These are phyloP conservation scores for Beauveria bassiana DNA, from an alignment of 2,329 filamentous ascomycete genomes.

Conservation along the genomic window DNA sequence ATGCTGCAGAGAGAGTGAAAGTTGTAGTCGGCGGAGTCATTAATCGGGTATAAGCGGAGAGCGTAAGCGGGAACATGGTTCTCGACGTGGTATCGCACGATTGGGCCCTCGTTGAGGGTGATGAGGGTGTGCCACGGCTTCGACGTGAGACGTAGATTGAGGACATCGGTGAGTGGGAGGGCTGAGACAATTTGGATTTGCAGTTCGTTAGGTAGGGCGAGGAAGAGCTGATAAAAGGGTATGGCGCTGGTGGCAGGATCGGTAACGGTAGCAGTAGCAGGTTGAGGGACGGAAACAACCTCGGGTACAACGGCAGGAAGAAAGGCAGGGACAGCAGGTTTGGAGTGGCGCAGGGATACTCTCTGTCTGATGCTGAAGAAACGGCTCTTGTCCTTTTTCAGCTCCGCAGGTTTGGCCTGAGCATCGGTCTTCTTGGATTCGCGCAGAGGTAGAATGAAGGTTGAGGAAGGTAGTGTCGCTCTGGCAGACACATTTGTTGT, in stretches of 20 bases:
- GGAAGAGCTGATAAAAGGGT: constrained; percentile 50
- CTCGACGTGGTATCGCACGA: constrained; percentile 53
- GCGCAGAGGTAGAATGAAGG: constrained; percentile 43
- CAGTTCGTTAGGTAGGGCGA: constrained; percentile 51
- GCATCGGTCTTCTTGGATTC: constrained; percentile 28
- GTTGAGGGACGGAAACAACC: background rate
- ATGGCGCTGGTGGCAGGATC: constrained; percentile 22
- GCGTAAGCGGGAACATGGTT: constrained; percentile 54
- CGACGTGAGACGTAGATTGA: constrained; percentile 51
- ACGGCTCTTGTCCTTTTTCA: constrained; percentile 32
- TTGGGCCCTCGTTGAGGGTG: constrained; percentile 51
- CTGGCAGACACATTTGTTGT: constrained; percentile 17
- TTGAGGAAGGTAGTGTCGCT: constrained; percentile 26
- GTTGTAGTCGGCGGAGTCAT: constrained; percentile 39
- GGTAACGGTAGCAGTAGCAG: background rate
- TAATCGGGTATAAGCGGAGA: constrained; percentile 48
- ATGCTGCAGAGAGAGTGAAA: constrained; percentile 56
- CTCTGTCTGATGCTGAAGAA: constrained; percentile 36
- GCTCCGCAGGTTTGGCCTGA: constrained; percentile 25
- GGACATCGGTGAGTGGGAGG: constrained; percentile 51
- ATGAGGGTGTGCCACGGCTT: constrained; percentile 53
- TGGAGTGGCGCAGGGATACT: constrained; percentile 27
- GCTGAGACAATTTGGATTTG: constrained; percentile 55
- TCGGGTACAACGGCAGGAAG: constrained; percentile 13
- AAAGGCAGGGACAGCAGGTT: constrained; percentile 18